These are phyloP conservation scores for Fusarium newnesense DNA, from an alignment of 2,329 filamentous ascomycete genomes.

Conservation along the genomic window DNA sequence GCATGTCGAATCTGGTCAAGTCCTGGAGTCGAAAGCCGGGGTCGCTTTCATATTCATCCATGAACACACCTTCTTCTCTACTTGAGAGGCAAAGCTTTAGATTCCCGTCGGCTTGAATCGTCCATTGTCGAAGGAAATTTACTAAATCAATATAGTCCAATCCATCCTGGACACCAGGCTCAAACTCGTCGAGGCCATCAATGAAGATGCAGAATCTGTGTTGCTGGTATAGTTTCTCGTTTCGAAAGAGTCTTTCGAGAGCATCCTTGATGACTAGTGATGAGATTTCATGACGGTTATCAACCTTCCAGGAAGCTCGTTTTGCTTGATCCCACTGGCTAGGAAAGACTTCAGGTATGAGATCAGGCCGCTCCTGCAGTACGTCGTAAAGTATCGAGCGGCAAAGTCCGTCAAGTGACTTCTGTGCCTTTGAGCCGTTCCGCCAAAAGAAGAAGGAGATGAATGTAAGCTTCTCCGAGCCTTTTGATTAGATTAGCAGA, in stretches of 20 bases:
- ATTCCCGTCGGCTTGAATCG: accelerated
- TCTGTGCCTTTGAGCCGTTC: background rate
- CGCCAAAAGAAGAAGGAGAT: background rate
- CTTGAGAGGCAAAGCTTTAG: background rate
- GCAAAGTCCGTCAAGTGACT: background rate
- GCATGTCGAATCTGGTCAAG: background rate
- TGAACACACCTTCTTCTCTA: background rate
- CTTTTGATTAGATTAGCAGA: background rate
- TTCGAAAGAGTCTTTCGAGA: accelerated
- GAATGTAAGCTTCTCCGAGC: background rate
- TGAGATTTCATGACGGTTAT: accelerated
- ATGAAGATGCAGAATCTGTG: background rate
- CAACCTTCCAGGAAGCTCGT: accelerated
- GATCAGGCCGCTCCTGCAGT: accelerated
- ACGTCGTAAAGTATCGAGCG: accelerated
- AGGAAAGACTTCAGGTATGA: background rate
- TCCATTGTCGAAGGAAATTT: background rate
- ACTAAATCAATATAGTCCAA: background rate
- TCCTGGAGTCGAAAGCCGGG: background rate
- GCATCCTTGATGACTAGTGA: accelerated
- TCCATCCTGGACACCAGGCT: background rate
- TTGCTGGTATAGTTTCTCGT: accelerated
- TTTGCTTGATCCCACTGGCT: accelerated
- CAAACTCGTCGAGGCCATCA: background rate
- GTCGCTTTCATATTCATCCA: accelerated